Evolutionary conservation across 768 basidiomycete genomes (phyloP).

Genomic region (Pleurotus platypus): DNA sequence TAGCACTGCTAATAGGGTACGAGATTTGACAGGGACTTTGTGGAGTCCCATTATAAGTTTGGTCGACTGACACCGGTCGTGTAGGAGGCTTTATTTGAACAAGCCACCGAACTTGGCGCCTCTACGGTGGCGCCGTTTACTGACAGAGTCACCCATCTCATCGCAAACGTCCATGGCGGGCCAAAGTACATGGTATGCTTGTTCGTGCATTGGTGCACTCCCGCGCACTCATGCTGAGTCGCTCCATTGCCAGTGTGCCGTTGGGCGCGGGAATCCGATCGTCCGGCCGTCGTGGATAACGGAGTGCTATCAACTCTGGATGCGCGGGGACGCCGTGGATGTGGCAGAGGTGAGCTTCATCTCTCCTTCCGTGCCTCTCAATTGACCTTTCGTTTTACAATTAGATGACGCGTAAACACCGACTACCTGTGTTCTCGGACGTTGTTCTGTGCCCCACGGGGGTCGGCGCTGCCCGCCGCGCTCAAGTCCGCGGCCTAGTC

Average conservation of each 20-base stretch:
- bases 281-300: constrained; percentile 75
- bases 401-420: constrained; percentile 51
- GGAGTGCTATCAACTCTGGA: constrained; percentile 70
- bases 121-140: constrained; percentile 68
- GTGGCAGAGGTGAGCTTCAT: constrained; percentile 38
- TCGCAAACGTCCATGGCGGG: constrained; percentile 74
- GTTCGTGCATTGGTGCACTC: background rate
- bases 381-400: constrained; percentile 21
- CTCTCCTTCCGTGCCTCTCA: background rate
- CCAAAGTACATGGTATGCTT: constrained; percentile 73
- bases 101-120: constrained; percentile 82
- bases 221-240: constrained; percentile 21
- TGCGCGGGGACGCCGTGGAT: constrained; percentile 77
- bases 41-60: background rate
- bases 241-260: constrained; percentile 57
- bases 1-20: constrained; percentile 65
- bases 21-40: background rate
- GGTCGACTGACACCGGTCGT: background rate
- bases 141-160: constrained; percentile 82
- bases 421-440: constrained; percentile 70
- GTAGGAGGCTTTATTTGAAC: constrained; percentile 68
- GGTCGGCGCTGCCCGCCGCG: constrained; percentile 54
- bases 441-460: constrained; percentile 76
- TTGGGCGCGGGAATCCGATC: constrained; percentile 78
- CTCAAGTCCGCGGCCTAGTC: constrained; percentile 60